These are phyloP conservation scores for Ampelocalamus luodianensis DNA, from an alignment of 176 grass and related monocot genomes.

Conservation along the genomic window DNA sequence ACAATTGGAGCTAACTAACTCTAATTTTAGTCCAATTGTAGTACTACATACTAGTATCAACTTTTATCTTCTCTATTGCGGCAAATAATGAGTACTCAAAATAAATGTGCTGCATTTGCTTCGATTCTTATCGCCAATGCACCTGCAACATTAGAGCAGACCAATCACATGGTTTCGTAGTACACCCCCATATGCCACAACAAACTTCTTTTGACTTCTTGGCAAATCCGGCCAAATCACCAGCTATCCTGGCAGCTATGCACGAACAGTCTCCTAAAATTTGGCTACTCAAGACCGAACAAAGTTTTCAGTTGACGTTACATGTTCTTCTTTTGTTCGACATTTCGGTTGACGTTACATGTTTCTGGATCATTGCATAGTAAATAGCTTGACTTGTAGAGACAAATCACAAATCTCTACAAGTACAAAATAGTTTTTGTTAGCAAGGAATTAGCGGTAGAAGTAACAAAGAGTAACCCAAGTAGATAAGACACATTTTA, in stretches of 20 bases:
- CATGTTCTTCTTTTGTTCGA: constrained; percentile 26
- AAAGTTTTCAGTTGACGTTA: constrained; percentile 40
- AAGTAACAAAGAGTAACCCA: neutral
- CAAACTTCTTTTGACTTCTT: constrained; percentile 49
- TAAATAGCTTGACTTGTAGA: constrained; percentile 25
- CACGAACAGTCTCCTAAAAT: constrained; percentile 36
- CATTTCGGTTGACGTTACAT: constrained; percentile 19
- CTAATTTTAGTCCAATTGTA: neutral
- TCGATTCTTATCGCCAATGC: constrained; percentile 6
- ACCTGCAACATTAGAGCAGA: constrained; percentile 7
- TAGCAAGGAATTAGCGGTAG: neutral
- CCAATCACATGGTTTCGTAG: constrained; percentile 33
- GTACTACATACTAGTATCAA: neutral
- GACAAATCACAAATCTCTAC: neutral
- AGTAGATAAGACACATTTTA: neutral
- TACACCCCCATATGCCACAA: constrained; percentile 28
- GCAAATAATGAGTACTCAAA: neutral
- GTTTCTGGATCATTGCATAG: neutral
- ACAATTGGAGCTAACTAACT: neutral
- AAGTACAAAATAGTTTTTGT: constrained; percentile 12
- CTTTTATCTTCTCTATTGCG: neutral
- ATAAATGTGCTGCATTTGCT: constrained; percentile 16
- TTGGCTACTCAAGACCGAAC: constrained; percentile 37
- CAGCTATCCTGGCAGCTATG: constrained; percentile 12
- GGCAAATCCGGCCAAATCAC: constrained; percentile 34